Conservation (phyloP, 1,139 yeast genomes). For the Lodderomyces pseudojiufengensis region DNA sequence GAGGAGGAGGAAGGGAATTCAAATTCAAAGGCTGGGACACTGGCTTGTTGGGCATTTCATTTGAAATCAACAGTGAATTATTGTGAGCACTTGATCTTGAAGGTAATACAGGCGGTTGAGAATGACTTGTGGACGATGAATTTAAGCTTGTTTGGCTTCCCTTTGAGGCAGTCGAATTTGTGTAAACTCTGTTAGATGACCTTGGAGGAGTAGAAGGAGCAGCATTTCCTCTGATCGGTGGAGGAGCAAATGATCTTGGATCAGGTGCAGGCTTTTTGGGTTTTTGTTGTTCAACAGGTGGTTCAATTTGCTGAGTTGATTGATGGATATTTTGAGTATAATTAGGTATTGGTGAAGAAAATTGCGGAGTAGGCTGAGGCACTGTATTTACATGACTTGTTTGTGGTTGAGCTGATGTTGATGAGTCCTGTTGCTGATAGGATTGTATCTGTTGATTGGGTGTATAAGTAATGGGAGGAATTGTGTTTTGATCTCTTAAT, state of each 20-base stretch:
- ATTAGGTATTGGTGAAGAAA: conserved; percentile 2
- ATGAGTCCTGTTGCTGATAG: neutral
- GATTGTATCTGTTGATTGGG: conserved; percentile 5
- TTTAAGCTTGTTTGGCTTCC: conserved; percentile 2
- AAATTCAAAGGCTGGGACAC: neutral
- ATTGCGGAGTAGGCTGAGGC: conserved; percentile 3
- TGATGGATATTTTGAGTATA: neutral
- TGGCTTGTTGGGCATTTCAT: no score
- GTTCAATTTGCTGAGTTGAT: neutral
- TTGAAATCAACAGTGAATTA: no score
- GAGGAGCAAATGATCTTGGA: conserved; percentile 40
- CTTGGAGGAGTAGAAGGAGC: conserved; percentile 14
- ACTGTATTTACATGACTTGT: neutral
- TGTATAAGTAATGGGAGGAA: conserved; percentile 6
- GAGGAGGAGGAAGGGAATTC: conserved; percentile 15
- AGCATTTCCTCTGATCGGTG: conserved; percentile 22
- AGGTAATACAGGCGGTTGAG: conserved; percentile 6
- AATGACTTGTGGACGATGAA: neutral
- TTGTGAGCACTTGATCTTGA: conserved; percentile 3
- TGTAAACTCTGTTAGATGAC: conserved; percentile 20
- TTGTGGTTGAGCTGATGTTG: conserved; percentile 1
- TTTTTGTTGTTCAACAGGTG: conserved; percentile 6
- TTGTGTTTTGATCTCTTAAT: conserved; percentile 3
- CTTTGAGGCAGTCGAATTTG: conserved; percentile 4
- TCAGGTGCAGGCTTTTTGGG: conserved; percentile 32